A percentile compares a stretch with the other conserved stretches of the same genome.
These are phyloP conservation scores for Erysimum cheiri DNA, from an alignment of 441 rosid genomes.

Conservation along the genomic window DNA sequence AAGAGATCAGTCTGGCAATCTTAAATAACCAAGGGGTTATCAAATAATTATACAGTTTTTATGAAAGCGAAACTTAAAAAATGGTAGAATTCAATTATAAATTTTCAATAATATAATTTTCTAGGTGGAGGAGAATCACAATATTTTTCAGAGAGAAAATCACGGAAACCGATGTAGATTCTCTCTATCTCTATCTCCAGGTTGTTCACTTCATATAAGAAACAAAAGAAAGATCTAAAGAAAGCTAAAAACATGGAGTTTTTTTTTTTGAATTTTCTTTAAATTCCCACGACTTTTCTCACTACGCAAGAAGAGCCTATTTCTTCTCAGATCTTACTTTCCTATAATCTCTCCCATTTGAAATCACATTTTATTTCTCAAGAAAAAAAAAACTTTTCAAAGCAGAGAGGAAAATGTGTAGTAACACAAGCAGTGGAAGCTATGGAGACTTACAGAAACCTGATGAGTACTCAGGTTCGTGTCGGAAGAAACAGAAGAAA, in stretches of 20 bases:
- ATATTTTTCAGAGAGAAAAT: conserved; percentile 42
- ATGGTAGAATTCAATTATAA: not conserved
- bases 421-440: conserved; percentile 47
- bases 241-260: conserved; percentile 54
- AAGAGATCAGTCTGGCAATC: not conserved
- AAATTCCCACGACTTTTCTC: conserved; percentile 42
- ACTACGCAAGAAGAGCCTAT: conserved; percentile 50
- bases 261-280: conserved; percentile 39
- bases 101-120: not conserved
- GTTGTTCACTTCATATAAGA: conserved; percentile 16
- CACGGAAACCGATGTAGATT: conserved; percentile 46
- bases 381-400: not conserved
- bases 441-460: conserved; percentile 39
- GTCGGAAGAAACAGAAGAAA: conserved; percentile 51
- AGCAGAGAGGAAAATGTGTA: conserved; percentile 49
- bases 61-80: conserved; percentile 12
- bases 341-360: conserved; percentile 53
- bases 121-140: conserved; percentile 35
- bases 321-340: conserved; percentile 56
- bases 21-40: not conserved
- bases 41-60: not conserved
- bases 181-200: conserved; percentile 35
- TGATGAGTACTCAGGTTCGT: conserved; percentile 39
- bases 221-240: conserved; percentile 28
- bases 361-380: conserved; percentile 38